Evolutionary conservation across 441 rosid genomes (phyloP), one percentile per base, ranked within the genome.

Genomic region (Euphorbia schlechtendalii): DNA sequence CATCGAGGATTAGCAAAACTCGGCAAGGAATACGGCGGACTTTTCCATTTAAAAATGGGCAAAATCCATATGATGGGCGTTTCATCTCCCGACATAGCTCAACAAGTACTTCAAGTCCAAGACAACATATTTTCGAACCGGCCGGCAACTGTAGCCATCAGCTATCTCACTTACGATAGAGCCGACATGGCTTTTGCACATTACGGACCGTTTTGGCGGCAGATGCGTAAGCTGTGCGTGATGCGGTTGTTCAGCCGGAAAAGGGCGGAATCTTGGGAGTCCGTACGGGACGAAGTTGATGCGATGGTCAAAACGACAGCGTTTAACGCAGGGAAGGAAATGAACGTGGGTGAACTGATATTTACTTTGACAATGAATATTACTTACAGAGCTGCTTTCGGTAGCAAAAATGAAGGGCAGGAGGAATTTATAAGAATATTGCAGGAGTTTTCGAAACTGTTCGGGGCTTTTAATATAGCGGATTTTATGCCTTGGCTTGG

Each of bases 171-270:
- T 17, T 94, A 94, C 32, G 80, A 86, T 62, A 81, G 96, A 7
- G 92, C 97, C 2, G 97, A 94, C 71, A 89, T 94, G 96, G 99
- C 99, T 32, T 94, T 94, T 13, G 93, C 97, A 14, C 86, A 89
- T 70, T 94, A 94, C 67, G 99, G 99, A 0, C 96, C 99, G 0
- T 90, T 89, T 59, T 90, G 99, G 99, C 76, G 99, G 46, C 97
- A 90, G 82, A 90, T 90, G 99, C 75, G 99, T 0, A 94, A 94
- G 81, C 82, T 94, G 0, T 86, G 95, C 53, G 97, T 89, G 55
- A 83, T 90, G 89, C 87, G 82, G 79, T 77, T 90, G 8, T 94
- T 94, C 69, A 94, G 99, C 70, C 88, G 99, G 14, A 90, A 85
- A 74, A 40, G 99, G 65, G 96, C 90, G 0, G 99, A 89, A 75